Base-by-base conservation (phyloP, 2,329 filamentous ascomycete genomes). In the Triangularia verruculosa region DNA sequence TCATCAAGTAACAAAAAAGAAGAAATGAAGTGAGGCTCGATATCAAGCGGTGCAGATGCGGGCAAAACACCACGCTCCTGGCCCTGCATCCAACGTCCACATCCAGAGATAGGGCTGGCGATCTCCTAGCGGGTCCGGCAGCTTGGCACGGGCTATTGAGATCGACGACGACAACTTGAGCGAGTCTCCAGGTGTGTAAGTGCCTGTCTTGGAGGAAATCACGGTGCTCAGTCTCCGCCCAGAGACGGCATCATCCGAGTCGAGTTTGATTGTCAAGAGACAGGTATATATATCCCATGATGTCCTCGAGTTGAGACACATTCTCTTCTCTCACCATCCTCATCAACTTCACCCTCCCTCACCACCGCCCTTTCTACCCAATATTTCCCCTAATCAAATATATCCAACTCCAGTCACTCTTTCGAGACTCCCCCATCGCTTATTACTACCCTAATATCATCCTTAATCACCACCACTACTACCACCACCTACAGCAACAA, bases 391-490 rank as follows among this genome's bases (percentile, higher is more conserved):
- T 59, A 59, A 51, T 34, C 4, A 47, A 27, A 30, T 52, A 59
- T 47, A 22, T 25, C 57, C 57, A 59, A 51, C 60, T 53, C 22
- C 61, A 58, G 54, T 43, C 51, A 13, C 27, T 61, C 57, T 53
- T 58, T 55, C 43, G 9, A 15, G 28, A 28, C 43, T 25, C 59
- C n/a, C 25, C 24, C 25, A 30, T 9, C 28, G 27, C 34, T 24
- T 62, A 53, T 55, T 67, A 69, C 43, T 57, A 27, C 61, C 63
- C 17, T 27, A 20, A 54, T 32, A 43, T 39, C 58, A 54, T 59
- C 27, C 17, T 58, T 43, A 39, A 39, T 39, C 34, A 58, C 9
- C 39, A 24, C 32, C 39, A 12, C 9, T 25, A 24, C 32, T 25
- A 12, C 24, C 32, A 47, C 8, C 47, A 17, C 20, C 17, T n/a